Conservation (phyloP, 495 filamentous ascomycete genomes). For the Lindgomyces ingoldianus region DNA sequence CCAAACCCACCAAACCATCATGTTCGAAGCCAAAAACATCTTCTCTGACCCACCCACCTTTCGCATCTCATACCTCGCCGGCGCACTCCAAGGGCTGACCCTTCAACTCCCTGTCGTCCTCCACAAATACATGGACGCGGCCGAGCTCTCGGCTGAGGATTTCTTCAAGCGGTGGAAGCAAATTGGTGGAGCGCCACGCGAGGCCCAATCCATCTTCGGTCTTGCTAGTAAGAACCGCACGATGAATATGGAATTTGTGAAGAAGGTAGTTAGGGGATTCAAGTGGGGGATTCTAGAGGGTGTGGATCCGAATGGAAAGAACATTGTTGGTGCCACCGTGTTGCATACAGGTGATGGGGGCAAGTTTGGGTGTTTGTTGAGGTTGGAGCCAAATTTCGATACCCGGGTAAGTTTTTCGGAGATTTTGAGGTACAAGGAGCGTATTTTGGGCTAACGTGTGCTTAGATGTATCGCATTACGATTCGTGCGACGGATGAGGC, state of each 20-base stretch:
- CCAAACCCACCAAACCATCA: constrained; percentile 90
- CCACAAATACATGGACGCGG: constrained; percentile 95
- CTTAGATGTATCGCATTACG: constrained; percentile 93
- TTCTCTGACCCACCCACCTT: constrained; percentile 88
- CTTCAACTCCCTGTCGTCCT: constrained; percentile 84
- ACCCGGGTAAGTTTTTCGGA: constrained; percentile 64
- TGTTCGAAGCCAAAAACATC: constrained; percentile 81
- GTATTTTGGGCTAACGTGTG: background rate
- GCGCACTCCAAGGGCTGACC: constrained; percentile 89
- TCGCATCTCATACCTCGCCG: constrained; percentile 89
- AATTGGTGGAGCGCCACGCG: constrained; percentile 84
- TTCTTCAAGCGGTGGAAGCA: constrained; percentile 99
- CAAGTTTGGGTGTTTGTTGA: constrained; percentile 90
- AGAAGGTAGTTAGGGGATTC: constrained; percentile 72
- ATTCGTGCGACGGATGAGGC: constrained; percentile 90
- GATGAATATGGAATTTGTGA: constrained; percentile 59
- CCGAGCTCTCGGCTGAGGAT: constrained; percentile 78
- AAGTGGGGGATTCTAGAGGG: constrained; percentile 81
- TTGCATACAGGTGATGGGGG: constrained; percentile 78
- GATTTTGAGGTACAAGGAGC: background rate
- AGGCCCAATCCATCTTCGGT: constrained; percentile 83
- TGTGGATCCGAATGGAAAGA: constrained; percentile 87
- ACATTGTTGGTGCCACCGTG: constrained; percentile 91
- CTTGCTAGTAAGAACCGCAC: constrained; percentile 52
- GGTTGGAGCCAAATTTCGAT: constrained; percentile 91